Evolutionary conservation across 2,329 filamentous ascomycete genomes (phyloP), one percentile per base, ranked within the genome.

Genomic region (Geosmithia flava): DNA sequence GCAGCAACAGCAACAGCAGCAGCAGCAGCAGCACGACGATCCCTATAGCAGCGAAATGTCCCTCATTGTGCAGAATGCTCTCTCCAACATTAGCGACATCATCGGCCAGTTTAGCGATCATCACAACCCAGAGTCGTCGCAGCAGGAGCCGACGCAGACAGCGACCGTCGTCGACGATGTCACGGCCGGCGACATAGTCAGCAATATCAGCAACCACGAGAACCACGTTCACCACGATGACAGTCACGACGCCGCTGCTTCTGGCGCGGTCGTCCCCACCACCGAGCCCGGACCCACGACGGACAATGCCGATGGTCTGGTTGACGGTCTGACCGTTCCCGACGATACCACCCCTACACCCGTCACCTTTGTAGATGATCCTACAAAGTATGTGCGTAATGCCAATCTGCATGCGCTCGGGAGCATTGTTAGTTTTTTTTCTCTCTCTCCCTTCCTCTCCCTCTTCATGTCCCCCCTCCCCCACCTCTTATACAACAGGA

Each of bases 21-120:
- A 16, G 40, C 37, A 8, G 3, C n/a, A 16, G 15, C 2, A 20
- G 23, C 23, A 13, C 23, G 47, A 43, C 23, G 47, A 48, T 27
- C 29, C 29, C 43, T 33, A 42, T 17, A 45, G 48, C 30, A 27
- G 30, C 15, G 23, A 39, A n/a, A 56, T 67, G 42, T 64, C 61
- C 27, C 57, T 66, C 17, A 58, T 68, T 8, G 65, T 68, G 7
- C 63, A 66, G 51, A 67, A 67, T 58, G 66, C 66, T 45, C 57
- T 69, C 20, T 65, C 62, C 47, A 65, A 66, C 50, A 64, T 68
- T 3, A 61, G 57, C 51, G 62, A 68, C 45, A 56, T 68, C 43
- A 62, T 67, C 23, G 57, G 54, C 37, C 59, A 62, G 33, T 63
- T 67, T 50, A 58, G 50, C 44, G 53, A 58, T 39, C 52, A 55